Base-by-base conservation (phyloP, 2,329 filamentous ascomycete genomes). In the Sporothrix luriei region DNA sequence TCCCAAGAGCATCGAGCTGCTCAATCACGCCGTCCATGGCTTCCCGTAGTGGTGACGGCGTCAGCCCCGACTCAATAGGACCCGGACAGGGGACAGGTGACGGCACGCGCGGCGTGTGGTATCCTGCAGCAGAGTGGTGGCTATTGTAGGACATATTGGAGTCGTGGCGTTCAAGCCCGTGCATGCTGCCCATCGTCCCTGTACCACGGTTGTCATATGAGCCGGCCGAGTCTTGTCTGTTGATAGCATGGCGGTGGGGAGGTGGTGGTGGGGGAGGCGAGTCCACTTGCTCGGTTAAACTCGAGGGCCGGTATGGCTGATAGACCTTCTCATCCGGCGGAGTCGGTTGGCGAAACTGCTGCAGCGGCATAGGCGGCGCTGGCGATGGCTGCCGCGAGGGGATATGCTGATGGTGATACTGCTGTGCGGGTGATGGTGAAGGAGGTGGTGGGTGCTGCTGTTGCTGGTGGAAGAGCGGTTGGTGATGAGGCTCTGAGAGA, bases 21-120 rank as follows among this genome's bases (percentile, higher is more conserved):
- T 95, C 93, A 88, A 98, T 97, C 4, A 99, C 94, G 78, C 96
- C 94, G 76, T 98, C 94, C 93, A 99, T 99, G 0, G 95, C 95
- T 78, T 94, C 93, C 71, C 95, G 87, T 3, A 99, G 82, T 0
- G 95, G 95, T 2, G 95, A 98, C 0, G 95, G 95, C 0, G 95
- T 99, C 78, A 92, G 82, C 1, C 88, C 88, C 57, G 84, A 87
- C 46, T 84, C 87, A 19, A 49, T 64, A 51, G 83, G 82, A 59
- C 84, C 87, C 1, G 91, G 88, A 5, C 92, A 93, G 4, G 88
- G 90, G 48, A 82, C 84, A 0, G 90, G 90, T 1, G 91, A 92
- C 7, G 83, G 83, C 72, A 79, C 84, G 71, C 86, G 81, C 1
- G 88, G 85, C 1, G 85, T 89, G 68, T 85, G 81, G 69, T 85